phyloP scores from a whole-genome alignment of 2,329 filamentous ascomycete species.

The Colletotrichum limetticola region DNA sequence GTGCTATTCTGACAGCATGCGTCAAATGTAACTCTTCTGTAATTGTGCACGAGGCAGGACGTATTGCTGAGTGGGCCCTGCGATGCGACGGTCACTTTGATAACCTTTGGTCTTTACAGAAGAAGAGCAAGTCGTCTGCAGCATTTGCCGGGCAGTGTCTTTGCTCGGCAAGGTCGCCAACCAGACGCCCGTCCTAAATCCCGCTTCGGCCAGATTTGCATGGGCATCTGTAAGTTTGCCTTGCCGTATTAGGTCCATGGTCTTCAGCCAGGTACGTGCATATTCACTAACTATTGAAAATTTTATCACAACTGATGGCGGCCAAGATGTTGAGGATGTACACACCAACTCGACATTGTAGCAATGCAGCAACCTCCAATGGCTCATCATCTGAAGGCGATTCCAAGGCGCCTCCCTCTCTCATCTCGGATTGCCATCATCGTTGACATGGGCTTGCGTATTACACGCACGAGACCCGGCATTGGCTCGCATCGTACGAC shows the following conservation, averaged over 20 bases:
- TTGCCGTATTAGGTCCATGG: conserved; percentile 21
- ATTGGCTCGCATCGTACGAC: conserved; percentile 23
- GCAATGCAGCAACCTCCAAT: conserved; percentile 11
- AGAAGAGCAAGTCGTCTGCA: not conserved
- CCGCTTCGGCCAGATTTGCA: conserved; percentile 7
- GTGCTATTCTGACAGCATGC: conserved; percentile 23
- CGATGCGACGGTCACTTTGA: conserved; percentile 8
- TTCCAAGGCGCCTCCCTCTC: not conserved
- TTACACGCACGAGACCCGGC: conserved; percentile 14
- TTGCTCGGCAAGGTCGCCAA: not conserved
- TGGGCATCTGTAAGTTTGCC: conserved; percentile 3
- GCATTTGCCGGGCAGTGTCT: not conserved
- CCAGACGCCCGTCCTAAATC: not conserved
- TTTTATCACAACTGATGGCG: conserved; percentile 29
- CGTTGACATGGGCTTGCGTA: not conserved
- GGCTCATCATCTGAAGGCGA: conserved; percentile 30
- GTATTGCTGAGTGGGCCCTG: not conserved
- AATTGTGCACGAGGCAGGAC: not conserved
- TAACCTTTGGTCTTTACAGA: not conserved
- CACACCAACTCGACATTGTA: conserved; percentile 26
- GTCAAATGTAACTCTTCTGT: conserved; percentile 10
- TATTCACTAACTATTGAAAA: conserved; percentile 2
- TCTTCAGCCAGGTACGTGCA: conserved; percentile 33
- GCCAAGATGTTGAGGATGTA: conserved; percentile 22
- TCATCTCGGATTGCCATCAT: conserved; percentile 4